Base-by-base conservation (phyloP, 2,329 filamentous ascomycete genomes). In the Aspergillus ochraceoroseus region DNA sequence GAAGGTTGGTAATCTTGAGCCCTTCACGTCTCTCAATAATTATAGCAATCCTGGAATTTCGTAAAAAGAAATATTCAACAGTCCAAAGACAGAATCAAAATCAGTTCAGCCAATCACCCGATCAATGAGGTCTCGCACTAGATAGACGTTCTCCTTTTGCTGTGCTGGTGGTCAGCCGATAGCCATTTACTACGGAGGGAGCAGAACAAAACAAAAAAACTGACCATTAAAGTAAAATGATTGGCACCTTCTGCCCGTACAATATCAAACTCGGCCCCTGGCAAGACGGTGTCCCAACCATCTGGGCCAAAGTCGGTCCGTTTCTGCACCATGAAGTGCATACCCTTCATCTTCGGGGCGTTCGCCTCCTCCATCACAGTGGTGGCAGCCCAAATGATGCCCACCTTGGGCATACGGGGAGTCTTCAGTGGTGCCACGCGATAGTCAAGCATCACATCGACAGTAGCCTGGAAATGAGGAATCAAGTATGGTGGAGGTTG, bases 161-260 rank as follows among this genome's bases (percentile, higher is more conserved):
- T n/a, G n/a, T n/a, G n/a, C n/a, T n/a, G n/a, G n/a, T n/a, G n/a
- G n/a, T n/a, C n/a, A n/a, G n/a, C n/a, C n/a, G n/a, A n/a, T n/a
- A n/a, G n/a, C n/a, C n/a, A n/a, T n/a, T n/a, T n/a, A n/a, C n/a
- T n/a, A n/a, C n/a, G n/a, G n/a, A n/a, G n/a, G n/a, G n/a, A n/a
- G n/a, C n/a, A n/a, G n/a, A n/a, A 3, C 6, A 22, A 17, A 17
- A 13, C 11, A 17, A 14, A 26, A 26, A 23, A 14, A 29, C 33
- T 19, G n/a, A 37, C 34, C 34, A 37, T 37, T 18, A 37, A 19
- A 3, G 37, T 32, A 32, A 39, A 39, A 19, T 39, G 37, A 13
- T 39, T 32, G 14, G 28, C 37, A 3, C 22, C 29, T 3, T 26
- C 30, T 14, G 28, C 22, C 2, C 25, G 15, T 2, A 32, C 22